These are phyloP conservation scores for Alternaria sp. DNA, from an alignment of 2,329 filamentous ascomycete genomes.

Conservation along the genomic window DNA sequence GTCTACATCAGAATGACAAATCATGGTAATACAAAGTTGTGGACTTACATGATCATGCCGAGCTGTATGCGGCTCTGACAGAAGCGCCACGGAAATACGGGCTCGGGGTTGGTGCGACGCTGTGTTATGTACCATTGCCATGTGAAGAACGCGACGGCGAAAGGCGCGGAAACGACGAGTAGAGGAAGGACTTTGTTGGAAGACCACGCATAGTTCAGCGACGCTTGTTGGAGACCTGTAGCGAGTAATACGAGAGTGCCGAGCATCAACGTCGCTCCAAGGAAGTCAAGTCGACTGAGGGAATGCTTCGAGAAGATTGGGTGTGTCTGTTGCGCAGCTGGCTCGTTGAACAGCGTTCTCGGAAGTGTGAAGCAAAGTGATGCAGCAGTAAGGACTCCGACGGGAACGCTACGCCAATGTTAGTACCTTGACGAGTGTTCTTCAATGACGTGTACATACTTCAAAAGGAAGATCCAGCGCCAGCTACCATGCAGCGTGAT, in stretches of 20 bases:
- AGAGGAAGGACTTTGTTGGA: slow-evolving; percentile 18
- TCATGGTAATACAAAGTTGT: background rate
- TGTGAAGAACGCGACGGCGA: slow-evolving; percentile 18
- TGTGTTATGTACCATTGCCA: slow-evolving; percentile 23
- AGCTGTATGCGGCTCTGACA: slow-evolving; percentile 3
- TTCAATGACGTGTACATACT: slow-evolving; percentile 12
- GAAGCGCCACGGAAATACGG: slow-evolving; percentile 27
- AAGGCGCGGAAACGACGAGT: slow-evolving; percentile 10
- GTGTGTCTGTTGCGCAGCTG: background rate
- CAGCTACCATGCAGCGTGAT: slow-evolving; percentile 11
- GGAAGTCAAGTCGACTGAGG: slow-evolving; percentile 13
- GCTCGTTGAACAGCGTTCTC: slow-evolving; percentile 4
- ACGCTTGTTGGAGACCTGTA: slow-evolving; percentile 25
- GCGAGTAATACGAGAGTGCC: slow-evolving; percentile 18
- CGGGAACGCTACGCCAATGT: slow-evolving; percentile 14
- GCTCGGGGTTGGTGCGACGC: slow-evolving; percentile 9
- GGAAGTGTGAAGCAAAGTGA: slow-evolving; percentile 7
- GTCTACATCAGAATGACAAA: background rate
- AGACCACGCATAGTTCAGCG: slow-evolving; percentile 3
- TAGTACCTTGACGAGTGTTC: background rate
- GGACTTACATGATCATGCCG: slow-evolving; percentile 14
- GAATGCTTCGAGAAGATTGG: background rate
- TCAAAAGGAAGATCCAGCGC: slow-evolving; percentile 28
- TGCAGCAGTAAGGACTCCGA: background rate
- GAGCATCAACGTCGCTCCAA: slow-evolving; percentile 21